Evolutionary conservation across 225 moss, liverwort and hornwort species (phyloP).

Genomic region (Sphagnum contortum): DNA sequence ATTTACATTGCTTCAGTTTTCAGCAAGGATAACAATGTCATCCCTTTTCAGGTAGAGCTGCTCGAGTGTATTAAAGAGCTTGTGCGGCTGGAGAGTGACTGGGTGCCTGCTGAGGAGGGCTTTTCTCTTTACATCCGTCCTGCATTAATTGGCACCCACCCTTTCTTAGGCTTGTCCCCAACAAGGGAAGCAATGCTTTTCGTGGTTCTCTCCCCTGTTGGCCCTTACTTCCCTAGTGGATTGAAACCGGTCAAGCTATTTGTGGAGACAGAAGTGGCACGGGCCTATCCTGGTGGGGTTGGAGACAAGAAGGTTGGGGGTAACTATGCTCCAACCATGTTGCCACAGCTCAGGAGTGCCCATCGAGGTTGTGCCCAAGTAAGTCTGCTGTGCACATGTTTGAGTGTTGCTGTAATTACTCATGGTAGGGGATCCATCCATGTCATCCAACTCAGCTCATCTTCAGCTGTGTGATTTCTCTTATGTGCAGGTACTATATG

Average conservation of each 20-base stretch:
- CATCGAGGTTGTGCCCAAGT: slow-evolving; percentile 61
- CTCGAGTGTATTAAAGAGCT: slow-evolving; percentile 82
- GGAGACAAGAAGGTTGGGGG: slow-evolving; percentile 78
- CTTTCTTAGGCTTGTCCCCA: slow-evolving; percentile 70
- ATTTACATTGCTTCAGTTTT: too few species aligned
- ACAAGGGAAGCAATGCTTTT: slow-evolving; percentile 54
- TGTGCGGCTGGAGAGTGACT: slow-evolving; percentile 66
- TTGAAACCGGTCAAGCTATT: slow-evolving; percentile 59
- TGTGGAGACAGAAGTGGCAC: slow-evolving; percentile 65
- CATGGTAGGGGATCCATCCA: too few species aligned
- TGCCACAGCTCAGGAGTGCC: slow-evolving; percentile 44
- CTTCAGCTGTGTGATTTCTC: background rate
- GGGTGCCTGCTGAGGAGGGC: slow-evolving; percentile 76
- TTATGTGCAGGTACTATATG: slow-evolving; percentile 45
- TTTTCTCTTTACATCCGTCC: slow-evolving; percentile 86
- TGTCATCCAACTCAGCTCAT: too few species aligned
- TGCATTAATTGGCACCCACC: slow-evolving; percentile 68
- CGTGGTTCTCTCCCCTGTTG: slow-evolving; percentile 71
- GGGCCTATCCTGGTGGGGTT: slow-evolving; percentile 76
- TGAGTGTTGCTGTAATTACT: too few species aligned
- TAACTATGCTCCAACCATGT: slow-evolving; percentile 68
- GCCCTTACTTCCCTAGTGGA: slow-evolving; percentile 70
- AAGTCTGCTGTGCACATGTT: slow-evolving; percentile 7
- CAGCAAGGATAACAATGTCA: too few species aligned
- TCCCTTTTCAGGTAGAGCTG: slow-evolving; percentile 40